Conservation (phyloP, 1,284 basidiomycete species). For the Marasmius tenuissimus region DNA sequence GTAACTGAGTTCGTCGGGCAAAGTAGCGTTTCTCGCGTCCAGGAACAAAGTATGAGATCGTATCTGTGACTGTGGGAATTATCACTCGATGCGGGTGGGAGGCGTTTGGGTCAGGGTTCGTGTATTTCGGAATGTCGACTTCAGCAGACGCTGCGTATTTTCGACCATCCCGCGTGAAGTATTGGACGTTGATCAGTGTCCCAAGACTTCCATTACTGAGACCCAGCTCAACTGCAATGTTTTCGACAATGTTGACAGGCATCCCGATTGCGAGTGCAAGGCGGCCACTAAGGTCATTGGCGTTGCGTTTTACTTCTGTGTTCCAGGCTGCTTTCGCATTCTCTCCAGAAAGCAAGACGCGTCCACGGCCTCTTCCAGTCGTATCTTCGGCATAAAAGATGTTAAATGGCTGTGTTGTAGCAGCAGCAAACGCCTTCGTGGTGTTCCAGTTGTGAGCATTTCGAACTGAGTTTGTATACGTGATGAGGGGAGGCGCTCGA, state of each 20-base stretch:
- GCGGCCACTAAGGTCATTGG: conserved; percentile 2
- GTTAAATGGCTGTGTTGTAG: background rate
- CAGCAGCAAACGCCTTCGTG: conserved; percentile 2
- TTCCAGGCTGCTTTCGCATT: conserved; percentile 6
- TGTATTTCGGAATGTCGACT: background rate
- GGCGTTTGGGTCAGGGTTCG: too few species aligned
- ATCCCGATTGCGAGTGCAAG: conserved; percentile 4
- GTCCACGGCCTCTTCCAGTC: background rate
- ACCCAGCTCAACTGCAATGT: conserved; percentile 4
- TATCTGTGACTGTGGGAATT: background rate
- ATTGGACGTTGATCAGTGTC: background rate
- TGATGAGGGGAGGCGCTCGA: background rate
- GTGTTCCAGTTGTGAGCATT: conserved; percentile 10
- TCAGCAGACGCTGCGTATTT: background rate
- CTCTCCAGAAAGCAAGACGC: background rate
- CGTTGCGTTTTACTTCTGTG: conserved; percentile 1
- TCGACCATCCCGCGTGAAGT: background rate
- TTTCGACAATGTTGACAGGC: conserved; percentile 7
- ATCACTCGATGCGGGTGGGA: background rate
- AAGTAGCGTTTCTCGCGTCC: background rate
- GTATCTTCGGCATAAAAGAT: conserved; percentile 6
- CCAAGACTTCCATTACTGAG: conserved; percentile 5
- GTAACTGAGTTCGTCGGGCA: background rate
- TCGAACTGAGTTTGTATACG: conserved; percentile 8
- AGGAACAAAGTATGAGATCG: background rate